These are phyloP conservation scores for Malassezia pachydermatis DNA, from an alignment of 1,284 basidiomycete genomes.

Conservation along the genomic window DNA sequence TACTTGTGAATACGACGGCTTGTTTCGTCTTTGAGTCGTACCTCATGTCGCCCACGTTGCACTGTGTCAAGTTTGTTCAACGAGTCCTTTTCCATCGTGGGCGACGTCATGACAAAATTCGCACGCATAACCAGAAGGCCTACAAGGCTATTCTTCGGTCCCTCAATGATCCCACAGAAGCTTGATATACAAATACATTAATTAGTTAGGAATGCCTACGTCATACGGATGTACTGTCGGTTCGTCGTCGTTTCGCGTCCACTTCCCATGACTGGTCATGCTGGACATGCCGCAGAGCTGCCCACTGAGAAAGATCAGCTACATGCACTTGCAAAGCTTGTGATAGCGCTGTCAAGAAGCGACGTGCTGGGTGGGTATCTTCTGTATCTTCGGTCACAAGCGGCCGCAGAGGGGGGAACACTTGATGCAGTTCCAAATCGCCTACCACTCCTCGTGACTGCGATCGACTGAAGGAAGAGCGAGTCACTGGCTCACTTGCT, in stretches of 20 bases:
- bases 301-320: constrained; percentile 11
- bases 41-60: constrained; percentile 11
- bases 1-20: constrained; percentile 61
- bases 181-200: neutral
- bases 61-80: constrained; percentile 7
- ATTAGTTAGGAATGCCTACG: neutral
- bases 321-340: constrained; percentile 12
- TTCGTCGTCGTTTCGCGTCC: neutral
- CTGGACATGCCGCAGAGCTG: constrained; percentile 6
- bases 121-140: constrained; percentile 12
- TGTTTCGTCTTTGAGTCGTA: constrained; percentile 67
- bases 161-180: constrained; percentile 16
- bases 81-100: constrained; percentile 3
- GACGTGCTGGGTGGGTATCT: constrained; percentile 15
- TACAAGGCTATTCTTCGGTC: constrained; percentile 18
- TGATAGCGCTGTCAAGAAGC: neutral
- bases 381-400: constrained; percentile 14
- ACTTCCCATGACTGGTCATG: neutral
- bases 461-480: neutral
- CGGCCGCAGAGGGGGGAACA: constrained; percentile 17
- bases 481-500: neutral
- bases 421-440: neutral
- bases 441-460: neutral
- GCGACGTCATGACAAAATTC: constrained; percentile 6
- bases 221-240: neutral